Evolutionary conservation across 177 flowering plant species (phyloP).

Genomic region (Vitis hybrid): DNA sequence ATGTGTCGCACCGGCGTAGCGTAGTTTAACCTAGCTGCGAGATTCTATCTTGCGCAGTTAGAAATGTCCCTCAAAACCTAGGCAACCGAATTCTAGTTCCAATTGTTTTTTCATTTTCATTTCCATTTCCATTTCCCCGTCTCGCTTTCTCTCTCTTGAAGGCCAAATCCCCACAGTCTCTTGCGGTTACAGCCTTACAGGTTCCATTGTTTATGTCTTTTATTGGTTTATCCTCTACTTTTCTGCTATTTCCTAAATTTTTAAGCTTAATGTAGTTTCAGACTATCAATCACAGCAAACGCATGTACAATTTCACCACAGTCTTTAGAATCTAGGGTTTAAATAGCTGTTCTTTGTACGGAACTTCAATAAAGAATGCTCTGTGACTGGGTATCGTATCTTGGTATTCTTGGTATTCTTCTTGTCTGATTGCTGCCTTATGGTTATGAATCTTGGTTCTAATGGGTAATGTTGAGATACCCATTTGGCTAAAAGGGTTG

Average conservation of each 20-base stretch:
- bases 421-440: not conserved
- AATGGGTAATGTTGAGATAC: conserved; percentile 74
- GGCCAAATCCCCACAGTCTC: not conserved
- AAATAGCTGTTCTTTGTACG: not conserved
- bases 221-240: not conserved
- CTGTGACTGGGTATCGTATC: not conserved
- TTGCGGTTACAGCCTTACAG: conserved; percentile 1
- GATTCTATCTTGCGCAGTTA: conserved; percentile 2
- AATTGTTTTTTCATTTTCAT: no score
- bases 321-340: conserved; percentile 1
- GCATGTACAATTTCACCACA: not conserved
- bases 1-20: no score
- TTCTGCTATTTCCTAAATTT: not conserved
- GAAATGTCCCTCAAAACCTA: conserved; percentile 13
- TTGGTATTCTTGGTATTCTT: not conserved
- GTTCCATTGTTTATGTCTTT: conserved; percentile 8
- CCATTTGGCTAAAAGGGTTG: conserved; percentile 77
- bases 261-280: not conserved
- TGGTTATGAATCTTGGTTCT: conserved; percentile 14
- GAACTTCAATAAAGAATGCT: not conserved
- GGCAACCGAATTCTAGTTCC: not conserved
- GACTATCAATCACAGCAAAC: not conserved
- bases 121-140: not conserved
- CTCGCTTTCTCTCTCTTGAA: conserved; percentile 5
- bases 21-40: no score